Evolutionary conservation across 495 filamentous ascomycete species (phyloP).

Genomic region (Podospora pseudopauciseta): DNA sequence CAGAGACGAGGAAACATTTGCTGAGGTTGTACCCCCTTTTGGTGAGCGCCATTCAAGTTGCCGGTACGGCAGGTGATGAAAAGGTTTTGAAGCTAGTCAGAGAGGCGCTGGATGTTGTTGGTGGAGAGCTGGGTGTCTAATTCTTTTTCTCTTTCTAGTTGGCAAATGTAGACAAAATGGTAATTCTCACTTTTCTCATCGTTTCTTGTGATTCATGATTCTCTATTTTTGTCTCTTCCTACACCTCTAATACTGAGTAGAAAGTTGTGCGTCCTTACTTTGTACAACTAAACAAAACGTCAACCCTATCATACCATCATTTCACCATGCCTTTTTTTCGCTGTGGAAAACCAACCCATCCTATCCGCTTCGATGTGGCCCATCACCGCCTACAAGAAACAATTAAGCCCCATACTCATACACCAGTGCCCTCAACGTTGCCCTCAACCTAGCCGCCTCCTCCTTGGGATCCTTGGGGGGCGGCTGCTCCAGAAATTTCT

Average conservation of each 20-base stretch:
- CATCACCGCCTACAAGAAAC: too few species aligned
- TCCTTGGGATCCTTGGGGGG: too few species aligned
- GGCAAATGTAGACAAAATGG: not conserved
- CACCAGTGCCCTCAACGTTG: too few species aligned
- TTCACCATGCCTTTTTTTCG: too few species aligned
- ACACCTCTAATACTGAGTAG: not conserved
- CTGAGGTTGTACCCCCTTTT: slow-evolving; percentile 80
- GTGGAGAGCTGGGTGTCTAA: slow-evolving; percentile 58
- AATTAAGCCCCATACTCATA: too few species aligned
- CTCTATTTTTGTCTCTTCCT: not conserved
- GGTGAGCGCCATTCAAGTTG: slow-evolving; percentile 63
- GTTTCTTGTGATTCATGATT: not conserved
- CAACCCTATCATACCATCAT: too few species aligned
- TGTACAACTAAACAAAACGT: too few species aligned
- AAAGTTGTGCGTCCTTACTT: not conserved
- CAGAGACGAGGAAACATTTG: slow-evolving; percentile 63
- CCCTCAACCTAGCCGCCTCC: too few species aligned
- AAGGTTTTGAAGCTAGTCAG: slow-evolving; percentile 56
- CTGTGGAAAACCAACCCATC: too few species aligned
- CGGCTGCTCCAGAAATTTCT: too few species aligned
- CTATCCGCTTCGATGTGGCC: too few species aligned
- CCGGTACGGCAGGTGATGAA: slow-evolving; percentile 59
- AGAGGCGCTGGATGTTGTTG: slow-evolving; percentile 61
- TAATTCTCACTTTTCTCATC: not conserved
- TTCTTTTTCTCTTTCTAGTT: not conserved